Percentiles rank a stretch among this genome's conserved stretches.
These are phyloP conservation scores for Vinca major DNA, from an alignment of 305 asterid species.

Conservation along the genomic window DNA sequence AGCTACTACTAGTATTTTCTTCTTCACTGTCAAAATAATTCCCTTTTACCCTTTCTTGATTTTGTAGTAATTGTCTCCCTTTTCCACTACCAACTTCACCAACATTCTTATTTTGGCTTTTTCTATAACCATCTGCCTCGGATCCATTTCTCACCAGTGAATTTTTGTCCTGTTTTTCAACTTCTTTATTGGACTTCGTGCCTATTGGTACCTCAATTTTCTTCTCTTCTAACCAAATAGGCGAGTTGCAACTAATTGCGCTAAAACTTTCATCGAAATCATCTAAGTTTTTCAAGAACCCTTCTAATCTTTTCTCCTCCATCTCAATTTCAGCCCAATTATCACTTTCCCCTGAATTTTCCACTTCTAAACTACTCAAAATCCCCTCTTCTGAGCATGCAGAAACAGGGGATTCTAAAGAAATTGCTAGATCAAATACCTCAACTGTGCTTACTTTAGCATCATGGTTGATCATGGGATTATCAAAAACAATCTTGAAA, in stretches of 20 bases:
- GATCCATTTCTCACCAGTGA: slow-evolving; percentile 31
- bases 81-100: slow-evolving; percentile 13
- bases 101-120: slow-evolving; percentile 4
- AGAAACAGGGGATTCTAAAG: slow-evolving; percentile 8
- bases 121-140: slow-evolving; percentile 25
- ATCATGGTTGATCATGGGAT: slow-evolving; percentile 14
- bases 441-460: slow-evolving; percentile 15
- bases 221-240: slow-evolving; percentile 26
- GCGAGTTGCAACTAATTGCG: not conserved
- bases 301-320: slow-evolving; percentile 30
- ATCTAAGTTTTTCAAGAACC: slow-evolving; percentile 35
- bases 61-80: not conserved
- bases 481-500: slow-evolving; percentile 42
- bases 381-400: slow-evolving; percentile 11
- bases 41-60: not conserved
- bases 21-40: slow-evolving; percentile 1
- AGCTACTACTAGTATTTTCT: not conserved
- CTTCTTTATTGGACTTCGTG: slow-evolving; percentile 29
- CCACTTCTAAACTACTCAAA: slow-evolving; percentile 11
- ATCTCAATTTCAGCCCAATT: slow-evolving; percentile 6
- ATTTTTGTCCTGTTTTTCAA: slow-evolving; percentile 23
- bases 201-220: slow-evolving; percentile 14
- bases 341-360: slow-evolving; percentile 6
- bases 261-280: slow-evolving; percentile 28
- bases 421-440: slow-evolving; percentile 13